phyloP scores from a whole-genome alignment of 208 protist genomes.

The Trypanosoma platydactyli region DNA sequence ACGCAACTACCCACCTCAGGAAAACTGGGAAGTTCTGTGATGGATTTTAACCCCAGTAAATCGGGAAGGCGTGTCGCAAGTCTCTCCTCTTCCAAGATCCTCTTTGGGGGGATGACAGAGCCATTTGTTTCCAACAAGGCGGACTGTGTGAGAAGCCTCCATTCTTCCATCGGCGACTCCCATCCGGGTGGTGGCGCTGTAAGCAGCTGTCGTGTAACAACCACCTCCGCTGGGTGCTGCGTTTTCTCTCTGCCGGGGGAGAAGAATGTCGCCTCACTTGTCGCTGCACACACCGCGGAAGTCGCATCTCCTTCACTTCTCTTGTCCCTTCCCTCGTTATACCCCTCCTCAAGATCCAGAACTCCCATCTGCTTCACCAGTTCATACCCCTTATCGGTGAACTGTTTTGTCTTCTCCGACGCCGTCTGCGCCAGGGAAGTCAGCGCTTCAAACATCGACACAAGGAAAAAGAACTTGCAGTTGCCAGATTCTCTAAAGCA shows the following conservation, averaged over 20 bases:
- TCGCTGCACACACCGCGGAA: background rate
- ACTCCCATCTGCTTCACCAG: conserved; percentile 37
- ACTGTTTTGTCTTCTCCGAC: conserved; percentile 33
- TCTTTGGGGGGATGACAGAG: conserved; percentile 39
- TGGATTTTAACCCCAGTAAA: conserved; percentile 11
- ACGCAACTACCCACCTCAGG: conserved; percentile 4
- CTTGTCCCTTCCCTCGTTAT: conserved; percentile 22
- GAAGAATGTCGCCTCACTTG: conserved; percentile 21
- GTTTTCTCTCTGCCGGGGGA: conserved; percentile 1
- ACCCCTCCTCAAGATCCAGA: conserved; percentile 39
- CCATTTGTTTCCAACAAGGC: conserved; percentile 40
- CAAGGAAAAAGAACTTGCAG: background rate
- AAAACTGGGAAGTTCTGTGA: conserved; percentile 4
- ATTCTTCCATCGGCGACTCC: conserved; percentile 42
- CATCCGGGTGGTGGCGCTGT: conserved; percentile 31
- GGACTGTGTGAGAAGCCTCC: conserved; percentile 36
- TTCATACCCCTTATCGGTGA: conserved; percentile 45
- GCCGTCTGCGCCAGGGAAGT: conserved; percentile 38
- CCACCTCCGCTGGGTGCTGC: too few species aligned
- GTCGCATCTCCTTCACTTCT: background rate
- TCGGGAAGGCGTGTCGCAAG: conserved; percentile 10
- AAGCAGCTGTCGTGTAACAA: background rate
- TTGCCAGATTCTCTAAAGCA: background rate
- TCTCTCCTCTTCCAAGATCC: conserved; percentile 18
- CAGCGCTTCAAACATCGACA: conserved; percentile 46